Base-by-base conservation (phyloP, 805 yeast species). In the Kodamaea laetipori region DNA sequence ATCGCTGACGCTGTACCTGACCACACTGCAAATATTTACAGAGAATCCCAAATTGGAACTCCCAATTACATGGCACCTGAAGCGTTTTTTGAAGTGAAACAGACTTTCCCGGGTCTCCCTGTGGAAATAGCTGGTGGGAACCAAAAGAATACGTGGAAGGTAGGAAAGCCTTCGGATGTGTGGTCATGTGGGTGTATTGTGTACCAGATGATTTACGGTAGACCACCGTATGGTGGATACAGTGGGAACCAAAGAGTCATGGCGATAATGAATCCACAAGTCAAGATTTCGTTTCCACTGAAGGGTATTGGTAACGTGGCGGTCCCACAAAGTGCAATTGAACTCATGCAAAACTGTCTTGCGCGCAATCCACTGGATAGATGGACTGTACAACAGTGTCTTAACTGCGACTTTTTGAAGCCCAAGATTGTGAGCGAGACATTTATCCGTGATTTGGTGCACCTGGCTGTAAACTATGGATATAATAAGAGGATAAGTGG, bases 31-130 rank as follows among this genome's bases (percentile, higher is more conserved):
- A 92, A 94, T 54, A 79, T 92, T 13, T 90, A 90, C 58, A 75
- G 97, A 45, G 95, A 88, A 47, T 78, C 89, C 4, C 97, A 89
- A 60, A 84, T 90, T 41, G 99, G 99, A 4, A 92, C 99, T 0
- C 96, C 97, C 1, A 89, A 86, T 60, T 94, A 92, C 61, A 94
- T 92, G 98, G 97, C 99, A 0, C 99, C 99, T 0, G 99, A 92
- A 63, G 87, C 97, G 0, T 67, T 92, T 46, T 74, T 84, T 35
- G 95, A 85, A 61, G 79, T 67, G 21, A 71, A 62, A 40, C 69
- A 65, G 24, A 45, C 59, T 4, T 56, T 58, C 30, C 61, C 57
- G 44, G 66, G 61, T 1, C 32, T 58, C 15, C 53, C 55, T 3
- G 26, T 44, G 9, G 38, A 35, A 13, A 19, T 24, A 4, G 25